Base-by-base conservation (phyloP, 2,329 filamentous ascomycete genomes). In the Xylaria sp. region DNA sequence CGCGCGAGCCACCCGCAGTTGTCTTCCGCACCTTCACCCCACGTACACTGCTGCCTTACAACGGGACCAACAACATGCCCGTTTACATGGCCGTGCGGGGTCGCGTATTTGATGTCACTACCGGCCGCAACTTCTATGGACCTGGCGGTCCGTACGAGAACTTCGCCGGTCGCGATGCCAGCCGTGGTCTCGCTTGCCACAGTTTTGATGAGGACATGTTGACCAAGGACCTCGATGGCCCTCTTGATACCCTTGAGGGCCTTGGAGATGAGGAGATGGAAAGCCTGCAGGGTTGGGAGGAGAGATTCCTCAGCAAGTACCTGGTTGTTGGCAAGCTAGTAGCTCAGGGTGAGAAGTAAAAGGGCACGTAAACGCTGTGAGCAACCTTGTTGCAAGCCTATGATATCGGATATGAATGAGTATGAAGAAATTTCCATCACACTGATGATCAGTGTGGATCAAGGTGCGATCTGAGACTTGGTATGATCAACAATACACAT, bases 191-290 rank as follows among this genome's bases (percentile, higher is more conserved):
- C 68, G 95, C 96, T 0, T 93, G 89, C 80, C 93, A 94, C 67
- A 97, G 93, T 83, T 98, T 99, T 80, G 96, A 97, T 79, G 89
- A 93, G 84, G 92, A 94, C 6, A 97, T 98, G 94, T 83, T 98
- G 82, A 98, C 96, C 20, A 89, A 95, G 84, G 92, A 97, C 80
- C 82, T 98, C 64, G 89, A 96, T 66, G 95, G 89, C 0, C 93
- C 93, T 53, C 83, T 97, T 71, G 94, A 97, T 79, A 88, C 86
- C 62, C 84, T 97, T 51, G 85, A 88, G 60, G 93, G 90, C 66
- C 81, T 98, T 69, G 89, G 88, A 6, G 80, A 79, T 0, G 93
- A 95, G 67, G 90, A 97, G 84, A 82, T 92, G 81, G 94, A 97
- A 79, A 92, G 94, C 59, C 83, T 97, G 80, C 85, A 87, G 75